Conservation (phyloP, 352 stramenopile genomes). For the Peronosclerospora sorghi region DNA sequence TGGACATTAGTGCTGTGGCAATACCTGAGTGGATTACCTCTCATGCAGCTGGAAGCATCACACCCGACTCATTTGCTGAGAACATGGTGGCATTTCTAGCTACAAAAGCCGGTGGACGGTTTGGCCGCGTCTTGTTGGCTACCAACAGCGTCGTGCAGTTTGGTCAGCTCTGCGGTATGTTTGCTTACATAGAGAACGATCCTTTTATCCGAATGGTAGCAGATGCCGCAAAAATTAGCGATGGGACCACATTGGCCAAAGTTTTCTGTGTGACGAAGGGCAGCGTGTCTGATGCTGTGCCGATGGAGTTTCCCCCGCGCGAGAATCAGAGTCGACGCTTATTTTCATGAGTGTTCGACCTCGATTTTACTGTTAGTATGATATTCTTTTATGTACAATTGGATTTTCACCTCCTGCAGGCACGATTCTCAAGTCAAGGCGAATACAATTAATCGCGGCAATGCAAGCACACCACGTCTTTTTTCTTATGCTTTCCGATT, state of each 20-base stretch:
- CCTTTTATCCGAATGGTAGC: slow-evolving; percentile 23
- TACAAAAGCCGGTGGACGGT: slow-evolving; percentile 21
- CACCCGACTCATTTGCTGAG: slow-evolving; percentile 24
- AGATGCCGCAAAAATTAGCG: slow-evolving; percentile 8
- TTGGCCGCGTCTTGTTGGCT: slow-evolving; percentile 20
- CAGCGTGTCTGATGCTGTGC: slow-evolving; percentile 17
- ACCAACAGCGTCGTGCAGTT: slow-evolving; percentile 32
- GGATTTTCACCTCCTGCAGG: slow-evolving; percentile 1
- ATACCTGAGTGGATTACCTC: slow-evolving; percentile 22
- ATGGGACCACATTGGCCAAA: slow-evolving; percentile 21
- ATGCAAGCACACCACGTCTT: too few species aligned
- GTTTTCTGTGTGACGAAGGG: slow-evolving; percentile 25
- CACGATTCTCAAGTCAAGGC: background rate
- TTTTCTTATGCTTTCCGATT: too few species aligned
- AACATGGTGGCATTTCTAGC: slow-evolving; percentile 26
- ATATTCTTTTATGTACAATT: slow-evolving; percentile 17
- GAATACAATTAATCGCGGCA: too few species aligned
- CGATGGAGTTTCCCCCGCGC: slow-evolving; percentile 28
- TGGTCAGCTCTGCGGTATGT: slow-evolving; percentile 31
- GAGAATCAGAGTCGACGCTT: slow-evolving; percentile 22
- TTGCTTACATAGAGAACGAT: slow-evolving; percentile 33
- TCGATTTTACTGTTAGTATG: slow-evolving; percentile 9
- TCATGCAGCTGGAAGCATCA: slow-evolving; percentile 21
- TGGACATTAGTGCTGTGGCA: slow-evolving; percentile 6
- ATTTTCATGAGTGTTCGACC: slow-evolving; percentile 16